A percentile compares a stretch with the other conserved stretches of the same genome.
Conservation (phyloP, 2,329 filamentous ascomycete genomes). For the Pseudocercospora fijiensis region DNA sequence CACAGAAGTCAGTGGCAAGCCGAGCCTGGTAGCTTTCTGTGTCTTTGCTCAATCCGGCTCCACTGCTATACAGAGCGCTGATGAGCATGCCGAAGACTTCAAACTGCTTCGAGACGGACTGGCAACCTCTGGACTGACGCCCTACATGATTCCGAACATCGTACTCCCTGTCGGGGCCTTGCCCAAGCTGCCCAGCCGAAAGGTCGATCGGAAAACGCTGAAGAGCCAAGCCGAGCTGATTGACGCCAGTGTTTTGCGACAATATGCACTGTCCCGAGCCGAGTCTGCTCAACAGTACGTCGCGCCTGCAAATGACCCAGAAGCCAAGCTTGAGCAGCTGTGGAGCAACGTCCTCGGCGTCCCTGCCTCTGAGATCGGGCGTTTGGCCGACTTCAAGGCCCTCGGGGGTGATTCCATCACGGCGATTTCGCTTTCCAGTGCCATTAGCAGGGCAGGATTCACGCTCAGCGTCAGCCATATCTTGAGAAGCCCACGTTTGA, state of each 20-base stretch:
- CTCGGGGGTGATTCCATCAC: constrained; percentile 48
- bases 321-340: background rate
- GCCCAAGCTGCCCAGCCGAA: background rate
- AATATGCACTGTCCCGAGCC: background rate
- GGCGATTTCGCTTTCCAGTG: constrained; percentile 46
- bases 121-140: background rate
- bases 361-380: constrained; percentile 5
- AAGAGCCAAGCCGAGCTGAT: background rate
- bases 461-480: background rate
- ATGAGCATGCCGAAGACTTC: background rate
- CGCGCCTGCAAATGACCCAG: background rate
- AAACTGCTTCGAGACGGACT: background rate
- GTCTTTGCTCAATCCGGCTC: background rate
- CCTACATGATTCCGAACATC: background rate
- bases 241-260: background rate
- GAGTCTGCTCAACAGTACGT: background rate
- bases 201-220: background rate
- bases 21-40: background rate
- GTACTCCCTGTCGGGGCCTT: background rate
- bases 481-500: background rate
- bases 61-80: background rate
- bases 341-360: background rate
- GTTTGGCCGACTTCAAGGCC: constrained; percentile 44
- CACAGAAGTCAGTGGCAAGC: background rate
- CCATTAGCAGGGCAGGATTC: background rate